Conservation (phyloP, 768 basidiomycete species). For the Suillus brevipes region DNA sequence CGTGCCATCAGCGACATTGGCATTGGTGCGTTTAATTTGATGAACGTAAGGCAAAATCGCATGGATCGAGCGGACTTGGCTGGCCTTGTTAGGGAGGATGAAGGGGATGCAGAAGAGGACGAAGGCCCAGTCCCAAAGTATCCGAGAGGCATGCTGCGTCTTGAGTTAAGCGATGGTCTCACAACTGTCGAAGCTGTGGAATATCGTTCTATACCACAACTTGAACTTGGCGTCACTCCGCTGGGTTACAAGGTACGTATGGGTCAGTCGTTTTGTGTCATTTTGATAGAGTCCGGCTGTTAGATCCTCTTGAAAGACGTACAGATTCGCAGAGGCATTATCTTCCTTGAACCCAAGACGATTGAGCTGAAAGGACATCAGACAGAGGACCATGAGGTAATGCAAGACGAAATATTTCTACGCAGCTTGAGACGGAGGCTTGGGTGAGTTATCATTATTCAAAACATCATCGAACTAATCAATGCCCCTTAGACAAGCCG, state of each 20-base stretch:
- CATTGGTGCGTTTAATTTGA: constrained; percentile 76
- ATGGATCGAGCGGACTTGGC: constrained; percentile 55
- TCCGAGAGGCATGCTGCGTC: constrained; percentile 73
- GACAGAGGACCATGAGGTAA: constrained; percentile 62
- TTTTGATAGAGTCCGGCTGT: background rate
- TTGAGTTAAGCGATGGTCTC: constrained; percentile 80
- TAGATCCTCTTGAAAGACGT: constrained; percentile 75
- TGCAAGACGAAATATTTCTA: constrained; percentile 60
- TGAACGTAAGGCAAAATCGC: constrained; percentile 66
- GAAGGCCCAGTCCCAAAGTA: constrained; percentile 82
- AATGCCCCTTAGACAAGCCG: constrained; percentile 23
- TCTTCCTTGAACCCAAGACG: constrained; percentile 73
- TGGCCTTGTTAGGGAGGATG: constrained; percentile 44
- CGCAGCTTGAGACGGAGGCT: constrained; percentile 60
- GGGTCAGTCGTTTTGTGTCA: background rate
- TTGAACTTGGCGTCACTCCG: constrained; percentile 74
- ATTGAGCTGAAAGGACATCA: constrained; percentile 60
- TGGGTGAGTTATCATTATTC: constrained; percentile 49
- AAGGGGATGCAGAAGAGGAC: constrained; percentile 53
- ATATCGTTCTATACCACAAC: constrained; percentile 60
- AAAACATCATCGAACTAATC: background rate
- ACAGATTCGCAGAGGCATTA: constrained; percentile 65
- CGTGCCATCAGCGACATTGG: constrained; percentile 81
- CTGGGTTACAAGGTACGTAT: constrained; percentile 76
- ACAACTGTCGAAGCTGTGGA: constrained; percentile 74